Evolutionary conservation across 169 alveolate species (phyloP), one percentile per base, ranked within the genome.

Genomic region (Toxoplasma gondii): DNA sequence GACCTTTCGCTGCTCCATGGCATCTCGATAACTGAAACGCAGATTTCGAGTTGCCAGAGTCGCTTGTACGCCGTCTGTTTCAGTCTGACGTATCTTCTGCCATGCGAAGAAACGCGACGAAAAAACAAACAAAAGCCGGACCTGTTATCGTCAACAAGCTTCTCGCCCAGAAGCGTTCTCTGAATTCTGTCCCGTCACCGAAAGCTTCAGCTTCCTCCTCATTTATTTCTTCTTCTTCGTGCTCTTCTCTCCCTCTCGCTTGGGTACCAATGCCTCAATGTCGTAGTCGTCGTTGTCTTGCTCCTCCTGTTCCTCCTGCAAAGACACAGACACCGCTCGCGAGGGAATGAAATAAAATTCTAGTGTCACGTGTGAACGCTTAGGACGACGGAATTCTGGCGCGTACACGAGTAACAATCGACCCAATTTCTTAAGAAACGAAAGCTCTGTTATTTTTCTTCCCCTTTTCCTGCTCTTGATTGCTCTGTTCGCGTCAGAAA

Each of bases 261-360:
- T 82, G 19, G 90, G 90, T 9, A 82, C 90, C 53, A 82, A 43
- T 1, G 90, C 90, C 90, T 82, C 90, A 17, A 82, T 82, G 64
- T 82, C 90, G 69, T 82, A 38, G 19, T 82, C 90, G 38, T 82
- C 90, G 44, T 31, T 36, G 19, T 82, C 90, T 27, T 12, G 41
- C 36, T 82, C 90, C 34, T 9, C 41, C 31, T 82, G 44, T 38
- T 80, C 88, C 82, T 7, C 43, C 82, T 69, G 43, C 82, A 49
- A 49, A 49, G 58, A 49, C 58, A 49, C 4, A 49, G 12, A 49
- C 4, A 12, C 12, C 58, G 58, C 58, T 49, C 22, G 12, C 58
- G 58, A 49, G 58, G 12, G n/a, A n/a, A n/a, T n/a, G n/a, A n/a
- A n/a, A n/a, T n/a, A n/a, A n/a, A n/a, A n/a, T n/a, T n/a, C n/a